Evolutionary conservation across 176 grass and related monocot genomes (phyloP), one percentile per base, ranked within the genome.

Genomic region (Pontederia crassipes): DNA sequence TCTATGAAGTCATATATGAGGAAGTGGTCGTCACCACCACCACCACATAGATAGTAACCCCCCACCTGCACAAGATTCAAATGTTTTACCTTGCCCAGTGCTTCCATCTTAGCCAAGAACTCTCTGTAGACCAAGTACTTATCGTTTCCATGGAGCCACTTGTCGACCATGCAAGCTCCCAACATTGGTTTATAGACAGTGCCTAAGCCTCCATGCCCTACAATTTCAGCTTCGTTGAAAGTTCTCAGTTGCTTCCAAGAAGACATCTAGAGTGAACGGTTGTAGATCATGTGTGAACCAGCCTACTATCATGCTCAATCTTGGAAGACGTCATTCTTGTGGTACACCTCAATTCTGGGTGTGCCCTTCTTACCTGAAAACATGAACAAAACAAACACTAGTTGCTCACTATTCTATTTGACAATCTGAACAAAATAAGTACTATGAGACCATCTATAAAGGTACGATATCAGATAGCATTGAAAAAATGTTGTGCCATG

Each of bases 1-100:
- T 82, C 84, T 87, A 98, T 91, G 67, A 88, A 98, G 76, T 98
- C 81, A 0, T 98, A 98, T 60, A 98, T 98, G 28, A 98, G 77
- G 69, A 98, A 88, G 46, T 87, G 69, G 48, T 98, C 87, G 8
- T 98, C 93, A 12, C 81, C 78, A 65, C 29, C 2, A 35, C 29
- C 29, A 35, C 78, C n/a, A n/a, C n/a, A 98, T 51, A 98, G 87
- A 76, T 87, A 91, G 63, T 98, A 98, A 18, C 93, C 93, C 27
- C 91, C 79, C 52, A 98, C 80, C 9, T 84, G 93, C 26, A 92
- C 93, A 28, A 98, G 81, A 67, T 98, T 98, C 20, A 26, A 62
- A 67, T 98, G 87, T 47, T 98, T 92, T 62, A 98, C 93, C 77
- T 98, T 98, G 46, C 93, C 93, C 61, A 98, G 83, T 5, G 93